phyloP scores from a whole-genome alignment of 306 rosid species.

The Cicer chorassanicum region DNA sequence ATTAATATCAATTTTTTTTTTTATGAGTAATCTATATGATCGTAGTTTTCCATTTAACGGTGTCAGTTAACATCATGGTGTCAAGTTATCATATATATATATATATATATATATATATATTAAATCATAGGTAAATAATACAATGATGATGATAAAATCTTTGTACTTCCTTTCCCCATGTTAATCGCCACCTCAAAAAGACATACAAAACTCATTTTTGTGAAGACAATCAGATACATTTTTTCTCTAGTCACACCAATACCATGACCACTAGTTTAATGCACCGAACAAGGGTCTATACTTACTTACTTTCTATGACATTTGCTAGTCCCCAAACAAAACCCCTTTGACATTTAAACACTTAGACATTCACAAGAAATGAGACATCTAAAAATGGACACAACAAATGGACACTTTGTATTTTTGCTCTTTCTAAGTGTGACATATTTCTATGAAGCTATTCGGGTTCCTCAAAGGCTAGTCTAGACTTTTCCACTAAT shows the following conservation, averaged over 20 bases:
- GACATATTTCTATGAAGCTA: constrained; percentile 24
- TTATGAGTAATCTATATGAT: too few relatives aligned
- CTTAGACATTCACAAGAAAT: constrained; percentile 9
- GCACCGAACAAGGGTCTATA: too few relatives aligned
- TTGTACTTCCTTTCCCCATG: neutral
- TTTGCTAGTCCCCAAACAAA: neutral
- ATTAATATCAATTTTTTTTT: too few relatives aligned
- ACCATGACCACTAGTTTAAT: too few relatives aligned
- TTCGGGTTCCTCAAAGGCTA: constrained; percentile 16
- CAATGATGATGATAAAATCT: neutral
- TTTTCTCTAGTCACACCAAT: neutral
- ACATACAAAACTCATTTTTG: neutral
- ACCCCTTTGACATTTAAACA: constrained; percentile 18
- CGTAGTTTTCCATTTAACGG: too few relatives aligned
- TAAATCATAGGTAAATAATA: too few relatives aligned
- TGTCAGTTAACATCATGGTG: too few relatives aligned
- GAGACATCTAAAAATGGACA: constrained; percentile 25
- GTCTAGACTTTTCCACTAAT: too few relatives aligned
- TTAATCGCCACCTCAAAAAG: neutral
- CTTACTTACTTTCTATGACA: neutral
- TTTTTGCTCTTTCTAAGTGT: constrained; percentile 8
- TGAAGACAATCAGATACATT: neutral
- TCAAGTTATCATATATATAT: too few relatives aligned
- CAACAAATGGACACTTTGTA: constrained; percentile 9
- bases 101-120: too few relatives aligned